Conservation (phyloP, 345 rosid genomes). For the Cardamine occulta region DNA sequence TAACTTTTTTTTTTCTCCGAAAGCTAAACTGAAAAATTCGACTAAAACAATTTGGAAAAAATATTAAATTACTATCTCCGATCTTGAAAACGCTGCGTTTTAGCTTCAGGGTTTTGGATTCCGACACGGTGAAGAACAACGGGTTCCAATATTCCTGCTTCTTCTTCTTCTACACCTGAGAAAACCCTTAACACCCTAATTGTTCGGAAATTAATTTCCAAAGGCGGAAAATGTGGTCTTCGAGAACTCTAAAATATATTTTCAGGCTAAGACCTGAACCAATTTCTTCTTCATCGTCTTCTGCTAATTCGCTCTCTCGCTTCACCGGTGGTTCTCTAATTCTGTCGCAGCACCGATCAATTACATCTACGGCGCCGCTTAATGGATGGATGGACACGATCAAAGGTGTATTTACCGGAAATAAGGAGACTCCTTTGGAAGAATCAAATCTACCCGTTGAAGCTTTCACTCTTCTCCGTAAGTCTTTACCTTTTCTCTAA, state of each 20-base stretch:
- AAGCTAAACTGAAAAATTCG: neutral
- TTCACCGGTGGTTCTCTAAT: conserved; percentile 18
- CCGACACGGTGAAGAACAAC: conserved; percentile 19
- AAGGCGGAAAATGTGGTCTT: conserved; percentile 30
- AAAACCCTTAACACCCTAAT: conserved; percentile 36
- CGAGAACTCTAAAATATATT: conserved; percentile 24
- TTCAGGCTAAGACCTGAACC: conserved; percentile 22
- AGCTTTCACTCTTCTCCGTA: conserved; percentile 80
- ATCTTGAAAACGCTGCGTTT: conserved; percentile 21
- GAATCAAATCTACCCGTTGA: conserved; percentile 47
- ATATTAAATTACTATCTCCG: neutral
- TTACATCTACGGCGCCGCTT: conserved; percentile 56
- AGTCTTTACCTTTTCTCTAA: conserved; percentile 25
- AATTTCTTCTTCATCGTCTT: conserved; percentile 20
- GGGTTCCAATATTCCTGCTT: neutral
- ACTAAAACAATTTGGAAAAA: neutral
- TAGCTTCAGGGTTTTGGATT: conserved; percentile 4
- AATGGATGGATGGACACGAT: conserved; percentile 79
- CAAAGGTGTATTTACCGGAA: conserved; percentile 83
- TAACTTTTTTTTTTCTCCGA: neutral
- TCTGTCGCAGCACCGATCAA: conserved; percentile 54
- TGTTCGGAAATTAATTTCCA: neutral
- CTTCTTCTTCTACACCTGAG: conserved; percentile 13
- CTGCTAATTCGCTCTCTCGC: conserved; percentile 21
- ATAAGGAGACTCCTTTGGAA: conserved; percentile 52